Conservation (phyloP, 2,329 filamentous ascomycete species). For the Fusarium euwallaceae region DNA sequence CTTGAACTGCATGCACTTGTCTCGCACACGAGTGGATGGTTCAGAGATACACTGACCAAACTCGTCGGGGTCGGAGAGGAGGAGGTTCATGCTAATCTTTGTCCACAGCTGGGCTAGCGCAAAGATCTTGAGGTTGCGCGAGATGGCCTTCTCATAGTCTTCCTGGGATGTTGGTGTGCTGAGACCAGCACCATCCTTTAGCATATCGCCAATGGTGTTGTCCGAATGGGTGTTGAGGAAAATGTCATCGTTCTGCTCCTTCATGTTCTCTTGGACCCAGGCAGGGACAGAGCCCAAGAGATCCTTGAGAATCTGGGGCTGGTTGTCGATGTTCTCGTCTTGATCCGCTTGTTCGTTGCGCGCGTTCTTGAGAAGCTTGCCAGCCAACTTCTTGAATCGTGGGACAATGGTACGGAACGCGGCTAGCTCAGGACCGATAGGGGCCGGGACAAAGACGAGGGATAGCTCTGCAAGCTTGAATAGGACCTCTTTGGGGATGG, state of each 20-base stretch:
- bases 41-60: not conserved
- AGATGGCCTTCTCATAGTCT: not conserved
- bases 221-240: not conserved
- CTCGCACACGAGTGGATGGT: not conserved
- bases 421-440: not conserved
- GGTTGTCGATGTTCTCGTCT: not conserved
- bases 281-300: not conserved
- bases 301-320: not conserved
- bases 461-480: not conserved
- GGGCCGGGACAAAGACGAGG: not conserved
- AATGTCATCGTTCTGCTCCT: slow-evolving; percentile 1
- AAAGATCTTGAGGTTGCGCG: not conserved
- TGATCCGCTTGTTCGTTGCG: not conserved
- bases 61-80: not conserved
- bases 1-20: slow-evolving; percentile 3
- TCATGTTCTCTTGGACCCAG: not conserved
- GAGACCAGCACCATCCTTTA: not conserved
- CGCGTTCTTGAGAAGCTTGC: not conserved
- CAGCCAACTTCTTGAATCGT: not conserved
- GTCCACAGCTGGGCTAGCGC: not conserved
- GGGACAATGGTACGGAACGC: not conserved
- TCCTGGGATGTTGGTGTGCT: not conserved
- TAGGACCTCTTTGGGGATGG: not conserved
- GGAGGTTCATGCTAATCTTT: not conserved
- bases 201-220: not conserved